Base-by-base conservation (phyloP, 768 basidiomycete species). In the Lactarius hengduanensis region DNA sequence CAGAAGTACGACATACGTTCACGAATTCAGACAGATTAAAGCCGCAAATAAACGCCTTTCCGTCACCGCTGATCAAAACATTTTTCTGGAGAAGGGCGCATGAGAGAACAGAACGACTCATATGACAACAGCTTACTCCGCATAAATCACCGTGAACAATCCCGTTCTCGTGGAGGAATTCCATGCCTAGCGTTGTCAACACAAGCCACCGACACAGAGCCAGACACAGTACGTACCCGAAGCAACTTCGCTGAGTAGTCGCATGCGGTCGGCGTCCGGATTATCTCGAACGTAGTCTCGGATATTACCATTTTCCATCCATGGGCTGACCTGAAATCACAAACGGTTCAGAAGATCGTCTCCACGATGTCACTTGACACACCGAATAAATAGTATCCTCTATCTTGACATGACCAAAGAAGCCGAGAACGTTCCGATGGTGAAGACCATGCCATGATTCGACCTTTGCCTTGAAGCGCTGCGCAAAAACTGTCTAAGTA, bases 391-490 rank as follows among this genome's bases (percentile, higher is more conserved):
- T 26, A 62, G 13, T 32, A 26, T 73, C 73, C 18, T 72, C 76
- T 36, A 79, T 73, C 30, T 76, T 74, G 9, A 77, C 72, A 38
- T 80, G 73, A 22, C 81, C 81, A 61, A 80, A 64, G 10, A 80
- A 64, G 5, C 76, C 74, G 5, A 80, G 72, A 26, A 80, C 74
- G 61, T 82, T 79, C 15, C 74, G 72, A 70, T 82, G 80, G 15
- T 77, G 69, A 30, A 84, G 73, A 26, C 73, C 72, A 61, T 79
- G 75, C 80, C 80, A 83, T 55, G 78, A 78, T 30, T 76, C 73
- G 2, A 81, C 78, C 69, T 82, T 80, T 57, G 76, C 73, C 70
- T 79, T 73, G 68, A 83, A 81, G 13, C 77, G 76, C 81, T 83
- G 59, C 6, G 56, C 53, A 64, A 43, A 54, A 10, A 18, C n/a